Evolutionary conservation across 2,329 filamentous ascomycete species (phyloP).

Genomic region (Colletotrichum karsti): DNA sequence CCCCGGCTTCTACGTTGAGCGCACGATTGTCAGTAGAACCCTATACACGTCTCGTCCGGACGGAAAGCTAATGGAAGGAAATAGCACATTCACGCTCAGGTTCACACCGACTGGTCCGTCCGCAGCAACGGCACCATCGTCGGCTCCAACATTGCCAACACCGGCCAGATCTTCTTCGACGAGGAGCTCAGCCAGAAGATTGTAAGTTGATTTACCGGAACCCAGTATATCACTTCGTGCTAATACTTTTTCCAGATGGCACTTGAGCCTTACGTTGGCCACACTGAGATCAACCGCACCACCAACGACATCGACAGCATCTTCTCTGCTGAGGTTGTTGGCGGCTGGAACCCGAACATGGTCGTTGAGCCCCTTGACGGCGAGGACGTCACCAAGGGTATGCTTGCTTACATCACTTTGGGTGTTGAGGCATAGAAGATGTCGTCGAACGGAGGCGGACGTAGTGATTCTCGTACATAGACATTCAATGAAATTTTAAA

Average conservation of each 20-base stretch:
- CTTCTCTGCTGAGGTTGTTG: background rate
- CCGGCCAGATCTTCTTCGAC: slow-evolving; percentile 22
- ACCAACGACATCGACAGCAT: slow-evolving; percentile 19
- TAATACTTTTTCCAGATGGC: no score
- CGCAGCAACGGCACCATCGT: slow-evolving; percentile 24
- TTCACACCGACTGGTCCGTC: slow-evolving; percentile 45
- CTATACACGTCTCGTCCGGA: no score
- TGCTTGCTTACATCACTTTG: slow-evolving; percentile 20
- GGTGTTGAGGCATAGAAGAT: slow-evolving; percentile 14
- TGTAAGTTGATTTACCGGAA: no score
- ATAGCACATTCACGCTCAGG: slow-evolving; percentile 57
- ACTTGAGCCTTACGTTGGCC: slow-evolving; percentile 54
- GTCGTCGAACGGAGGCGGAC: background rate
- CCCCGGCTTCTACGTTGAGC: slow-evolving; percentile 53
- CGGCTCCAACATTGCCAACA: slow-evolving; percentile 41
- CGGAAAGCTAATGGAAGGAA: no score
- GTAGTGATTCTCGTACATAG: background rate
- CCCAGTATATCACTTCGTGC: no score
- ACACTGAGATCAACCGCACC: slow-evolving; percentile 38
- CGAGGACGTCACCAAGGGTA: slow-evolving; percentile 16
- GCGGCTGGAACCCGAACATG: slow-evolving; percentile 22
- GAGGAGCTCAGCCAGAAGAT: slow-evolving; percentile 41
- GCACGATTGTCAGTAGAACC: no score
- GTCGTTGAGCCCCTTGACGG: slow-evolving; percentile 17
- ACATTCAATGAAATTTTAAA: background rate